These are phyloP conservation scores for Durio zibethinus DNA, from an alignment of 345 rosid species.

Conservation along the genomic window DNA sequence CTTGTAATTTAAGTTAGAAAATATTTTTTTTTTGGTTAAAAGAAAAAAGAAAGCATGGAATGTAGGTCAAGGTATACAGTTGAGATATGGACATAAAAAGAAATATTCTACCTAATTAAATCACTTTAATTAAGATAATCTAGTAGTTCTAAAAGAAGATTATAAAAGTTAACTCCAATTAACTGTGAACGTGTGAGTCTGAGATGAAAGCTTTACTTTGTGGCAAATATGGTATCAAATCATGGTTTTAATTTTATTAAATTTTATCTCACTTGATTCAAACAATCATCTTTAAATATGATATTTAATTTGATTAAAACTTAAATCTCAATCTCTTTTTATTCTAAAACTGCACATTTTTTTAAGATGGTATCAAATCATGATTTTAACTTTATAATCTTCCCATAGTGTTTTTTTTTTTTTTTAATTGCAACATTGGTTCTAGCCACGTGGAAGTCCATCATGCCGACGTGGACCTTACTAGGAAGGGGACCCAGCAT, in stretches of 20 bases:
- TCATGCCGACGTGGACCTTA: conserved; percentile 29
- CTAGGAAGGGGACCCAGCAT: conserved; percentile 16
- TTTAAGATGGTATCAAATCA: conserved; percentile 12
- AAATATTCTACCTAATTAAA: background rate
- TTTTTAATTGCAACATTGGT: conserved; percentile 15
- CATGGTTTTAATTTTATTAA: background rate
- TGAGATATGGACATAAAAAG: background rate
- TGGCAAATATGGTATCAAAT: background rate
- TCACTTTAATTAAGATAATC: conserved; percentile 6
- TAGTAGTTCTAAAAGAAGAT: background rate
- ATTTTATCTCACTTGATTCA: no score
- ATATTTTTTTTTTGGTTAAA: background rate
- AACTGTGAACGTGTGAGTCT: background rate
- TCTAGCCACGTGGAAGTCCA: conserved; percentile 29
- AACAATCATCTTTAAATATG: no score
- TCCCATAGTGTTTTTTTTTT: no score
- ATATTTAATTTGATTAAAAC: no score
- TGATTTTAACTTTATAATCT: background rate
- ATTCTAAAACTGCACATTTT: no score
- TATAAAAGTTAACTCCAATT: background rate
- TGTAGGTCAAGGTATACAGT: background rate
- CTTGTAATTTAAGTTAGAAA: background rate
- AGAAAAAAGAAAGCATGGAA: background rate
- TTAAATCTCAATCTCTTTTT: no score
- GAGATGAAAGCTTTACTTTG: background rate